These are phyloP conservation scores for Huntiella omanensis DNA, from an alignment of 2,329 filamentous ascomycete species.

Conservation along the genomic window DNA sequence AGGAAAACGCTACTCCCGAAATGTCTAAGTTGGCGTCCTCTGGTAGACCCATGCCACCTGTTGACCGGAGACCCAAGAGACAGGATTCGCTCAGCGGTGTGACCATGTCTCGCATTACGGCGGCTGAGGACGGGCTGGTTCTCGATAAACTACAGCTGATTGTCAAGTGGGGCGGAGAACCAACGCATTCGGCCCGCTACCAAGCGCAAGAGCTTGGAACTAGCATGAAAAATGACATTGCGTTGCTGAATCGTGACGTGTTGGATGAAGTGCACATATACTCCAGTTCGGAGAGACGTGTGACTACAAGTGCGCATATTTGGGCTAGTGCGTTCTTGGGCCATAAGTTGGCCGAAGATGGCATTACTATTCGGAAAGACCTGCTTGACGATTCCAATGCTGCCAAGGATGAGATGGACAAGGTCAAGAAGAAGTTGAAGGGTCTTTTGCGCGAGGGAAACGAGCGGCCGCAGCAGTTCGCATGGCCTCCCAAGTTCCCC, in stretches of 20 bases:
- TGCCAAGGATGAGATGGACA: conserved; percentile 98
- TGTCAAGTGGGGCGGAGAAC: conserved; percentile 97
- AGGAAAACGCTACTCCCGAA: background rate
- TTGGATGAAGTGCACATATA: conserved; percentile 87
- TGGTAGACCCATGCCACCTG: background rate
- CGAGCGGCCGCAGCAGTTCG: conserved; percentile 82
- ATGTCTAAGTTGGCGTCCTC: background rate
- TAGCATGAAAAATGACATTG: conserved; percentile 87
- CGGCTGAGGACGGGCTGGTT: conserved; percentile 78
- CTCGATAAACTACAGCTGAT: conserved; percentile 93
- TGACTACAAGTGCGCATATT: conserved; percentile 91
- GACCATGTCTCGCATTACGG: conserved; percentile 84
- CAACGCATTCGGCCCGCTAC: conserved; percentile 90
- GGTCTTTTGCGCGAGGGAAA: conserved; percentile 79
- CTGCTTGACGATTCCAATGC: conserved; percentile 94
- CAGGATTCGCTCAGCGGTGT: conserved; percentile 78
- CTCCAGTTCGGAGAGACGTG: conserved; percentile 84
- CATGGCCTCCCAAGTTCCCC: conserved; percentile 91
- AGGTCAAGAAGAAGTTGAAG: conserved; percentile 99
- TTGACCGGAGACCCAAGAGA: conserved; percentile 31
- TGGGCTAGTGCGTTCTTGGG: conserved; percentile 82
- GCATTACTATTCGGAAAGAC: conserved; percentile 83
- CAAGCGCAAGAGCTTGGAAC: conserved; percentile 88
- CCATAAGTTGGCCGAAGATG: conserved; percentile 68
- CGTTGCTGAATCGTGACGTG: conserved; percentile 80